Evolutionary conservation across 129 eudicot species (phyloP).

Genomic region (Lactuca saligna): DNA sequence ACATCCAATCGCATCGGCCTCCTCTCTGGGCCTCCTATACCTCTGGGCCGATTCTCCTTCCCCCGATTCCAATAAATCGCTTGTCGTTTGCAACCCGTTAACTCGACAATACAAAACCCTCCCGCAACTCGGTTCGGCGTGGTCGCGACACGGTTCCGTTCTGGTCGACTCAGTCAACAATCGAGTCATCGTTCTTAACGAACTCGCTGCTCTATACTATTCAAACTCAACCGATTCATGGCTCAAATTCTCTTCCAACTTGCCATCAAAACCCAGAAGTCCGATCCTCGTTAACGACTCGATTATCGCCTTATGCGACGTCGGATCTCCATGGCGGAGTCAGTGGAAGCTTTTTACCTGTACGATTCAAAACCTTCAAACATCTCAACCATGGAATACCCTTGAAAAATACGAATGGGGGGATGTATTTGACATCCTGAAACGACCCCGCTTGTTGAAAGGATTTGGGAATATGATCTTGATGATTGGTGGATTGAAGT

Average conservation of each 20-base stretch:
- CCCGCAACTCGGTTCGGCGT: slow-evolving; percentile 93
- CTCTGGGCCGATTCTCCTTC: slow-evolving; percentile 66
- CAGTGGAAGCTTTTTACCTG: slow-evolving; percentile 80
- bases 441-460: slow-evolving; percentile 74
- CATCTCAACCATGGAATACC: slow-evolving; percentile 57
- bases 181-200: slow-evolving; percentile 69
- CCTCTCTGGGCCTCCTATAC: slow-evolving; percentile 56
- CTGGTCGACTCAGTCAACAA: slow-evolving; percentile 48
- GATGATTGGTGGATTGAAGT: slow-evolving; percentile 89
- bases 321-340: slow-evolving; percentile 90
- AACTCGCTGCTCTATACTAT: slow-evolving; percentile 67
- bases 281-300: slow-evolving; percentile 54
- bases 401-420: slow-evolving; percentile 79
- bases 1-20: slow-evolving; percentile 76
- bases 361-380: slow-evolving; percentile 27
- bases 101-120: slow-evolving; percentile 42
- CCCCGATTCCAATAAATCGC: slow-evolving; percentile 35
- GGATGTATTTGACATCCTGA: slow-evolving; percentile 81
- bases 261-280: slow-evolving; percentile 81
- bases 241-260: slow-evolving; percentile 83
- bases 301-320: slow-evolving; percentile 68
- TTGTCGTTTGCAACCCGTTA: slow-evolving; percentile 71
- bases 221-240: slow-evolving; percentile 38
- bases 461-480: slow-evolving; percentile 54
- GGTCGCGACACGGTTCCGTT: slow-evolving; percentile 94